These are phyloP conservation scores for Austroboletus niveus DNA, from an alignment of 1,284 basidiomycete genomes.

Conservation along the genomic window DNA sequence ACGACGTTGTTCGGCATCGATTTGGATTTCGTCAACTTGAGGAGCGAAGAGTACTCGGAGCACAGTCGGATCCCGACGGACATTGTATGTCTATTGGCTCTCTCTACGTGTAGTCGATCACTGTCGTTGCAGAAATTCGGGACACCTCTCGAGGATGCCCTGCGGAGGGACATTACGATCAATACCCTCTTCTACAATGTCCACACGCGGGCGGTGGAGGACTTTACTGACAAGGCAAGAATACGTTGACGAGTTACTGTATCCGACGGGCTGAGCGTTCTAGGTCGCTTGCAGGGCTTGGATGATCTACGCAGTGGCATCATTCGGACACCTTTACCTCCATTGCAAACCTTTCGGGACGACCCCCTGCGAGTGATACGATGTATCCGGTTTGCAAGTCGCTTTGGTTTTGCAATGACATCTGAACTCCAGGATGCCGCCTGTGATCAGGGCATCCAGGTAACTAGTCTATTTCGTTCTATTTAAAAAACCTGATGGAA, in stretches of 20 bases:
- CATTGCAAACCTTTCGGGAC: slow-evolving; percentile 88
- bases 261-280: slow-evolving; percentile 2
- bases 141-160: slow-evolving; percentile 89
- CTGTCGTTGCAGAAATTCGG: slow-evolving; percentile 72
- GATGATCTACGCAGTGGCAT: slow-evolving; percentile 78
- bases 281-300: slow-evolving; percentile 58
- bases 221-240: slow-evolving; percentile 76
- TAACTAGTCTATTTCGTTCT: slow-evolving; percentile 28
- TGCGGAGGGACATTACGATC: slow-evolving; percentile 92
- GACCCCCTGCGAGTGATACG: slow-evolving; percentile 93
- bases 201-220: slow-evolving; percentile 86
- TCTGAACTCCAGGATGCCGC: slow-evolving; percentile 68
- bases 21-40: slow-evolving; percentile 93
- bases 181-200: slow-evolving; percentile 98
- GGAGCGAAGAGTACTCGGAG: slow-evolving; percentile 89
- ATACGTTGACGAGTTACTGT: background rate
- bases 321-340: slow-evolving; percentile 88
- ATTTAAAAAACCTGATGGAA: background rate
- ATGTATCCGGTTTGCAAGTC: slow-evolving; percentile 88
- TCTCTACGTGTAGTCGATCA: background rate
- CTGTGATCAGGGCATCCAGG: slow-evolving; percentile 69
- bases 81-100: slow-evolving; percentile 54
- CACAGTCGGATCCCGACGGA: slow-evolving; percentile 87
- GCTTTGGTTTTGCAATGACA: slow-evolving; percentile 85
- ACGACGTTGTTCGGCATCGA: slow-evolving; percentile 82